Evolutionary conservation across 1,284 basidiomycete species (phyloP).

Genomic region (Malassezia obtusa): DNA sequence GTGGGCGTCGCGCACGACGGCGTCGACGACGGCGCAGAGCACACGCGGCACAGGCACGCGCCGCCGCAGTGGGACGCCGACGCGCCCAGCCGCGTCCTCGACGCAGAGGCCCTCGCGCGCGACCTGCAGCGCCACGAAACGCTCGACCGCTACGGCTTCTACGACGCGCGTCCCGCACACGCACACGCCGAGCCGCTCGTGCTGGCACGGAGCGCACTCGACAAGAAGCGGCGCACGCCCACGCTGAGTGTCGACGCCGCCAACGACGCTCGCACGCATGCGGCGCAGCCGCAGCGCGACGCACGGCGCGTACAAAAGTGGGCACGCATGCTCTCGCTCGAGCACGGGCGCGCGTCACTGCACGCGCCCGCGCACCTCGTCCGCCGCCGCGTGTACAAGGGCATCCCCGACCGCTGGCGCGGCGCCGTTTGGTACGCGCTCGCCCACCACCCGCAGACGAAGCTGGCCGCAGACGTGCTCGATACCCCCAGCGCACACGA

Average conservation of each 20-base stretch:
- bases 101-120: background rate
- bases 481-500: conserved; percentile 67
- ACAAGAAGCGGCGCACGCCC: background rate
- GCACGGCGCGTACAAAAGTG: conserved; percentile 12
- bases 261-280: background rate
- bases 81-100: background rate
- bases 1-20: conserved; percentile 37
- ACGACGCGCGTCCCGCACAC: background rate
- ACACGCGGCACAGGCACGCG: conserved; percentile 30
- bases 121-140: background rate
- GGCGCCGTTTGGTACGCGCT: conserved; percentile 80
- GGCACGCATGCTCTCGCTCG: conserved; percentile 7
- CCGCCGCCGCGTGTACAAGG: conserved; percentile 75
- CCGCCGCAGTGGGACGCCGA: conserved; percentile 28
- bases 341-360: background rate
- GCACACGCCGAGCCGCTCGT: background rate
- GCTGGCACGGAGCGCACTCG: background rate
- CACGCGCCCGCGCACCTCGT: conserved; percentile 37
- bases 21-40: conserved; percentile 36
- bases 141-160: conserved; percentile 16
- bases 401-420: conserved; percentile 91
- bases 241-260: background rate
- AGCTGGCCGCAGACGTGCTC: conserved; percentile 11
- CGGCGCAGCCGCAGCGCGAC: conserved; percentile 1
- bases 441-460: conserved; percentile 54